A percentile compares a stretch with the other conserved stretches of the same genome.
Conservation (phyloP, 345 rosid genomes). For the Balakata baccata region DNA sequence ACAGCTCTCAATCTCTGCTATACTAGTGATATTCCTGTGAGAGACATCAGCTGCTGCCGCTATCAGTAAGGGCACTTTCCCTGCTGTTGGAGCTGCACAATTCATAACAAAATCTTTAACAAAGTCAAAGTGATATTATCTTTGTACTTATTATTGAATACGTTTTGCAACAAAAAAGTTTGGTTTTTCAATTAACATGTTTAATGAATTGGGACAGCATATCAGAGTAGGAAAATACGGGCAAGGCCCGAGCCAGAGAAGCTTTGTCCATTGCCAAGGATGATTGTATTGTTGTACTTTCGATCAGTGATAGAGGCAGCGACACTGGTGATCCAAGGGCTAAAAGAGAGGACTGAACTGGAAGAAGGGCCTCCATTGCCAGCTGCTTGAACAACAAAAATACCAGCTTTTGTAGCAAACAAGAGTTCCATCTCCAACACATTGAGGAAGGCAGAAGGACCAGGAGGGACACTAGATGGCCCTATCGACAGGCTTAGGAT, state of each 20-base stretch:
- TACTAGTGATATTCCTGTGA: conserved; percentile 26
- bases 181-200: not conserved
- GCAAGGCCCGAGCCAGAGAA: conserved; percentile 44
- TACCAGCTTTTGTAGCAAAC: conserved; percentile 46
- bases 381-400: conserved; percentile 50
- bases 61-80: conserved; percentile 26
- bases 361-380: conserved; percentile 49
- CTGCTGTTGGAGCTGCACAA: conserved; percentile 43
- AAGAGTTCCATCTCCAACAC: conserved; percentile 44
- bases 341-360: conserved; percentile 48
- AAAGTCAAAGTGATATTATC: not conserved
- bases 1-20: conserved; percentile 36
- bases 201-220: not conserved
- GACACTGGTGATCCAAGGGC: conserved; percentile 51
- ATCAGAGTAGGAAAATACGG: conserved; percentile 25
- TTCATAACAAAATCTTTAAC: not conserved
- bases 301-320: conserved; percentile 50
- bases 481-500: conserved; percentile 41
- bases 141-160: not conserved
- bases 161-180: not conserved
- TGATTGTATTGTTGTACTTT: conserved; percentile 33
- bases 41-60: conserved; percentile 49
- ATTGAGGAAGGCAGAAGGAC: conserved; percentile 44
- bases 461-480: conserved; percentile 45
- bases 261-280: conserved; percentile 37